Conservation (phyloP, 23 red algal genomes). For the Pyropia yezoensis region DNA sequence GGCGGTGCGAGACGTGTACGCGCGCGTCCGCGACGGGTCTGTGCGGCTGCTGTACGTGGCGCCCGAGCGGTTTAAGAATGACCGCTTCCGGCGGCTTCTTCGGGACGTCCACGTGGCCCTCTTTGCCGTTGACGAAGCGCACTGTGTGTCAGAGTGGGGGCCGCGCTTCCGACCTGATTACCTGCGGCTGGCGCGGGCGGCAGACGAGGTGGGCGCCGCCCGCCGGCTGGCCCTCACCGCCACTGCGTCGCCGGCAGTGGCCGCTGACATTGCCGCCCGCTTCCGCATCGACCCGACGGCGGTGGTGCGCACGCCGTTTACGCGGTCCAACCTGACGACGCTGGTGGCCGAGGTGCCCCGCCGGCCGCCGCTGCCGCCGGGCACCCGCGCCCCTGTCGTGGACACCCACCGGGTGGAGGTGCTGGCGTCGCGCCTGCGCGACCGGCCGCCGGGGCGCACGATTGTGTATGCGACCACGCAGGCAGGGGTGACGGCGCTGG, state of each 20-base stretch:
- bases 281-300: constrained; percentile 53
- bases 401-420: constrained; percentile 15
- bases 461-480: constrained; percentile 83
- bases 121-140: constrained; percentile 92
- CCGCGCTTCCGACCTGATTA: constrained; percentile 92
- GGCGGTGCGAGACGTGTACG: constrained; percentile 39
- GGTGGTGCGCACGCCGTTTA: constrained; percentile 23
- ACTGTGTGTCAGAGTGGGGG: constrained; percentile 97
- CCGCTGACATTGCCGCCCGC: constrained; percentile 47
- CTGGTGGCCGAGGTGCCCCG: constrained; percentile 23
- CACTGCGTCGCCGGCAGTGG: constrained; percentile 70
- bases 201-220: constrained; percentile 21
- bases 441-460: constrained; percentile 34
- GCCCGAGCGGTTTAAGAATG: constrained; percentile 87
- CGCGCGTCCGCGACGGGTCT: constrained; percentile 25
- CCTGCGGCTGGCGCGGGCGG: constrained; percentile 44
- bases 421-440: constrained; percentile 27
- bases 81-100: constrained; percentile 35
- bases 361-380: constrained; percentile 8
- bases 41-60: constrained; percentile 69
- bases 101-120: constrained; percentile 30
- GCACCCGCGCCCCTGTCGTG: constrained; percentile 5
- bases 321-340: constrained; percentile 47
- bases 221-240: constrained; percentile 85
- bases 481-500: constrained; percentile 52